Conservation (phyloP, 768 basidiomycete species). For the Lentinula lateritia region DNA sequence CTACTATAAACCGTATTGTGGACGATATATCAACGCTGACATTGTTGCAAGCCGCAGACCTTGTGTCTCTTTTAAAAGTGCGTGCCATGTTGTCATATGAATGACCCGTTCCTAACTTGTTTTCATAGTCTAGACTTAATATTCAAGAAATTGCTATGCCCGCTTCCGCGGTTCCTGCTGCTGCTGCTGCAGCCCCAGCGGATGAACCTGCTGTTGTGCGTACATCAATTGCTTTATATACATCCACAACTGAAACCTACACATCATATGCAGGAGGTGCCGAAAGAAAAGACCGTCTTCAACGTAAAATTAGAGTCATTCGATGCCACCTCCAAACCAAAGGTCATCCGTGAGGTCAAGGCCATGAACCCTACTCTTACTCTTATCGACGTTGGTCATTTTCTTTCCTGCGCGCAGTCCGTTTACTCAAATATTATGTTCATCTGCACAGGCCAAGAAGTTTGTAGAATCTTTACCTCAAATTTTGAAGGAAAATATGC, state of each 20-base stretch:
- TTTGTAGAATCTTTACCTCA: constrained; percentile 96
- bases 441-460: constrained; percentile 82
- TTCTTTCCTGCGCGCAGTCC: neutral
- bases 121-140: constrained; percentile 74
- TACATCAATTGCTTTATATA: neutral
- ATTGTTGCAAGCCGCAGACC: constrained; percentile 90
- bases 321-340: constrained; percentile 87
- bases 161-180: constrained; percentile 54
- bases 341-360: constrained; percentile 98
- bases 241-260: neutral
- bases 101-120: neutral
- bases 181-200: constrained; percentile 45
- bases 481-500: constrained; percentile 86
- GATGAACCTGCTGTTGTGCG: constrained; percentile 68
- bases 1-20: constrained; percentile 76
- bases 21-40: constrained; percentile 89
- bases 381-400: constrained; percentile 81
- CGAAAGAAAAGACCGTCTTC: constrained; percentile 98
- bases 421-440: neutral
- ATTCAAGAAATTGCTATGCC: constrained; percentile 98
- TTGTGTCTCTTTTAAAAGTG: constrained; percentile 89
- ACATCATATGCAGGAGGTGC: constrained; percentile 62
- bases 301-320: constrained; percentile 94
- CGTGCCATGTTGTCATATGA: constrained; percentile 11
- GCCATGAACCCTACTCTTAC: constrained; percentile 92